Evolutionary conservation across 768 basidiomycete species (phyloP).

Genomic region (Dentipellis fragilis): DNA sequence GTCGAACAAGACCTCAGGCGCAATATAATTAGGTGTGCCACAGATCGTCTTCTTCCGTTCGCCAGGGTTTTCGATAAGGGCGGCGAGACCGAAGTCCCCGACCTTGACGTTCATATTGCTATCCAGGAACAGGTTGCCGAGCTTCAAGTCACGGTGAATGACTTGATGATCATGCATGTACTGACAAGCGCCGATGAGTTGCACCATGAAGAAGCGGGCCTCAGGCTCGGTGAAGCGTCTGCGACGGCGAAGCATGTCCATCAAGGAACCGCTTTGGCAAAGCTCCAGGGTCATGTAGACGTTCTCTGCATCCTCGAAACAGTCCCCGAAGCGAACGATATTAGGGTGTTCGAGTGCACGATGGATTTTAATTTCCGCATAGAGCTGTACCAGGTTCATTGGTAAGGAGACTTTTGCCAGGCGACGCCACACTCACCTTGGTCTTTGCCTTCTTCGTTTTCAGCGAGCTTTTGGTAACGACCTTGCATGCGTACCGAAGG

Average conservation of each 20-base stretch:
- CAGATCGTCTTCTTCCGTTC: constrained; percentile 99
- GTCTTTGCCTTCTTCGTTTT: constrained; percentile 96
- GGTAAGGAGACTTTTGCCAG: neutral
- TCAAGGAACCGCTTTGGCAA: constrained; percentile 81
- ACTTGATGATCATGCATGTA: constrained; percentile 97
- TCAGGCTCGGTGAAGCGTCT: constrained; percentile 88
- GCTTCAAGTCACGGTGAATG: constrained; percentile 96
- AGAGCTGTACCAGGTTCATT: constrained; percentile 46
- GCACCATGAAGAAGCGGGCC: constrained; percentile 85
- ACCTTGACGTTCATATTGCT: constrained; percentile 82
- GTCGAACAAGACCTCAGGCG: constrained; percentile 94
- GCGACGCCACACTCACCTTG: constrained; percentile 47
- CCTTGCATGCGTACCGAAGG: constrained; percentile 76
- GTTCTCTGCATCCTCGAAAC: constrained; percentile 91
- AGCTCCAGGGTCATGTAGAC: constrained; percentile 97
- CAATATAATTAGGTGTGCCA: constrained; percentile 98
- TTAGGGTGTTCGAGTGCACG: constrained; percentile 85
- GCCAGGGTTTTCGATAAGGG: constrained; percentile 91
- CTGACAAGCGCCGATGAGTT: constrained; percentile 90
- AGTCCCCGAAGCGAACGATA: constrained; percentile 85
- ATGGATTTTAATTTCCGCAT: constrained; percentile 98
- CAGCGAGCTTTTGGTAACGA: constrained; percentile 85
- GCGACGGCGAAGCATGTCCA: constrained; percentile 84
- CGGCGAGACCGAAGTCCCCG: constrained; percentile 94
- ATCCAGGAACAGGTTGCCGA: constrained; percentile 87